Base-by-base conservation (phyloP, 305 asterid species). In the Striga hermonthica region DNA sequence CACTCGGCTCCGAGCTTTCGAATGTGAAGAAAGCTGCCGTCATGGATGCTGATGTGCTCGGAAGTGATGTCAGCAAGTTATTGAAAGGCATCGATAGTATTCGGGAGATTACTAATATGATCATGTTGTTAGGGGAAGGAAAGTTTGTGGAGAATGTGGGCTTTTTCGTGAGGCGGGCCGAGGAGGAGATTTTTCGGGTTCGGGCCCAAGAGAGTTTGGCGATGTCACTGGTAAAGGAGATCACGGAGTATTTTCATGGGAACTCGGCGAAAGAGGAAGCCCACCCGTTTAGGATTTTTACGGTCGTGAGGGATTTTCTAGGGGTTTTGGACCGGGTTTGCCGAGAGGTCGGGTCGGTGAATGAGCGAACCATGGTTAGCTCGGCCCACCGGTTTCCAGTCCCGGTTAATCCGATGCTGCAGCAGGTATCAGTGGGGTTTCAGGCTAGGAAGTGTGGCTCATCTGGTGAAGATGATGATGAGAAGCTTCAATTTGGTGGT, bases 21-120 rank as follows among this genome's bases (percentile, higher is more conserved):
- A 93, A 79, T 56, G 96, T 93, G 49, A 93, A 88, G 84, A 93
- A 88, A 79, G 87, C 97, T n/a, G 98, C 98, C 45, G 91, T 79
- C 5, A 90, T 93, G 98, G 98, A 93, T 56, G 86, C 97, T 4
- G 97, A 90, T 57, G 83, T 84, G 38, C 86, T 93, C 31, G 76
- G 80, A 28, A 40, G 73, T 14, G 95, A 93, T 0, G 95, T 83
- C 57, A 64, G 83, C 62, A 87, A 86, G 82, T 91, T 93, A 15
- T 78, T 85, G 3, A 79, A 66, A 65, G 98, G 98, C 50, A 77
- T 86, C 4, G 74, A 50, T 22, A 79, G 83, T 60, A 75, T 86
- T 3, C 66, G 71, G 7, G 96, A 84, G 63, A 76, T 84, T 28
- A 75, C 72, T 28, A 70, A 68, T 44, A 16, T 43, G 79, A 64